Conservation (phyloP, 1,284 basidiomycete species). For the Uromyces viciae-fabae region DNA sequence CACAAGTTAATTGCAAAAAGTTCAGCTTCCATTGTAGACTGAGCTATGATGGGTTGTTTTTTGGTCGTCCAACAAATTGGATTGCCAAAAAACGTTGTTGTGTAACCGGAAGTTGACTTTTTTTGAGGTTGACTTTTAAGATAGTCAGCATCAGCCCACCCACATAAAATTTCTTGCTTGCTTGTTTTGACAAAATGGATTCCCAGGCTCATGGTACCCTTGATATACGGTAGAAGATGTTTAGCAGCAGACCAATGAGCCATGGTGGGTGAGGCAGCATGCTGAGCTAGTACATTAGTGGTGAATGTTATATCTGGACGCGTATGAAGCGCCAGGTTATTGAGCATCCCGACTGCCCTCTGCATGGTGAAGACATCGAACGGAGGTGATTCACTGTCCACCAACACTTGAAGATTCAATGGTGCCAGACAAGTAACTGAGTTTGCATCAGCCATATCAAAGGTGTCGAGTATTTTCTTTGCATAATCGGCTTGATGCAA, state of each 20-base stretch:
- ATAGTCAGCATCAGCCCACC: background rate
- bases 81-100: background rate
- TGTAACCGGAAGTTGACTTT: background rate
- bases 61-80: background rate
- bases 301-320: slow-evolving; percentile 3
- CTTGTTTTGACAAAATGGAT: background rate
- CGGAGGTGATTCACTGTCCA: background rate
- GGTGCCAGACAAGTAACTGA: background rate
- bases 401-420: background rate
- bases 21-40: background rate
- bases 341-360: background rate
- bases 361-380: background rate
- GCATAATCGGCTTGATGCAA: background rate
- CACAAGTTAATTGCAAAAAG: background rate
- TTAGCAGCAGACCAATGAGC: background rate
- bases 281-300: background rate
- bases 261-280: background rate
- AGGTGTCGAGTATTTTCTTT: background rate
- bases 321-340: slow-evolving; percentile 1
- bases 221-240: slow-evolving; percentile 11
- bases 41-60: background rate
- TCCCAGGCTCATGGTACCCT: background rate
- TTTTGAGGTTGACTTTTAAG: background rate
- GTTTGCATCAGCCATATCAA: background rate
- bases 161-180: no score